A percentile compares a stretch with the other conserved stretches of the same genome.
These are phyloP conservation scores for Scutellaria baicalensis DNA, from an alignment of 257 asterid genomes.

Conservation along the genomic window DNA sequence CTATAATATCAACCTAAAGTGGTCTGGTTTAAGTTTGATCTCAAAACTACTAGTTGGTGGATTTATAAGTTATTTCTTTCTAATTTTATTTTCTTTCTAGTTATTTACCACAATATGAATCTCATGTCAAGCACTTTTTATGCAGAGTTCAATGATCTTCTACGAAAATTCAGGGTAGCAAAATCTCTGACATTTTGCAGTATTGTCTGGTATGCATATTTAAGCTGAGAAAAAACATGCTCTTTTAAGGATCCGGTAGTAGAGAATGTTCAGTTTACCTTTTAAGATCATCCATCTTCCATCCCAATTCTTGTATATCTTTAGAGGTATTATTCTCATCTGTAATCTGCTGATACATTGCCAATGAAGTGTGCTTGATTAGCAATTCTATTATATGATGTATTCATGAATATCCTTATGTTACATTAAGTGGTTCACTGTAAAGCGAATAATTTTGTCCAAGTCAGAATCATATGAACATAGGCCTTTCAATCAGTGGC, in stretches of 20 bases:
- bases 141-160: constrained; percentile 96
- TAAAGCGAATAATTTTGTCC: background rate
- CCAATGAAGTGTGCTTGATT: background rate
- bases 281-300: background rate
- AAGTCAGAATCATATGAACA: background rate
- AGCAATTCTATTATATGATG: background rate
- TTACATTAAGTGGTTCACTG: background rate
- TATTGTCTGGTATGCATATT: constrained; percentile 67
- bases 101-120: constrained; percentile 6
- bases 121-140: constrained; percentile 8
- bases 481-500: background rate
- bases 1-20: background rate
- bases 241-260: background rate
- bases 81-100: background rate
- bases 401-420: background rate
- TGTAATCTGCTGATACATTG: constrained; percentile 1
- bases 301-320: background rate
- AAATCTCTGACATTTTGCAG: constrained; percentile 68
- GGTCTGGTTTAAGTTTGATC: background rate
- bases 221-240: background rate
- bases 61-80: background rate
- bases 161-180: constrained; percentile 79
- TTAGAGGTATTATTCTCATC: background rate
- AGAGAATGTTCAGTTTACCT: background rate
- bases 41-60: background rate